Evolutionary conservation across 83 land plant genomes (phyloP), one percentile per base, ranked within the genome.

Genomic region (Thuja plicata): DNA sequence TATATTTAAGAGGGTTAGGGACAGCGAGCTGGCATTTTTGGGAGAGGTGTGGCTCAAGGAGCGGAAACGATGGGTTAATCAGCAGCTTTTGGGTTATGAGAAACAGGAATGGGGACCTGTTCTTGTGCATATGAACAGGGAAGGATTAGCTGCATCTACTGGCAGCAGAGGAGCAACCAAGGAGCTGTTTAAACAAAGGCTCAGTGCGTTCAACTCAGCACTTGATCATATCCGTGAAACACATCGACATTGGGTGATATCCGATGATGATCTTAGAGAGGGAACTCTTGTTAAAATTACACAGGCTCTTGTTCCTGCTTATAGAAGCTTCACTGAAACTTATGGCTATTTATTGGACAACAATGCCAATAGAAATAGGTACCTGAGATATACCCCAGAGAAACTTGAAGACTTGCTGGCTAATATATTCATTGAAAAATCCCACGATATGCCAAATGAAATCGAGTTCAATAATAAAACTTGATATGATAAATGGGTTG

Each of bases 81-180:
- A 89, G 43, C 57, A 89, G 62, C 84, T 48, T 21, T 71, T 88
- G 52, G 89, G 46, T 34, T 89, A 89, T 50, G 78, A 89, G 52
- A 89, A 88, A 76, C 81, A 89, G 37, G 81, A 62, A 66, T 89
- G 90, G 90, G 90, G 62, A 87, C 76, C 76, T 70, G 90, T 88
- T 60, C 73, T 89, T 21, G 60, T n/a, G 9, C 90, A 89, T 37
- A 52, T 89, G 34, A 87, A 71, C 38, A 84, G 90, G 80, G 77
- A 89, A 43, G 90, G 84, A 70, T 55, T 89, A 5, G 88, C 55
- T 41, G 77, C 30, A 32, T 70, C 76, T 48, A 40, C 32, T 66
- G 76, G 87, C 74, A 86, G 27, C 76, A 86, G 87, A 60, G 50
- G 52, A 66, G 90, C 46, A 16, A 50, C 90, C 5, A 84, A 88